These are phyloP conservation scores for Pseudogymnoascus sp. DNA, from an alignment of 2,329 filamentous ascomycete genomes.

Conservation along the genomic window DNA sequence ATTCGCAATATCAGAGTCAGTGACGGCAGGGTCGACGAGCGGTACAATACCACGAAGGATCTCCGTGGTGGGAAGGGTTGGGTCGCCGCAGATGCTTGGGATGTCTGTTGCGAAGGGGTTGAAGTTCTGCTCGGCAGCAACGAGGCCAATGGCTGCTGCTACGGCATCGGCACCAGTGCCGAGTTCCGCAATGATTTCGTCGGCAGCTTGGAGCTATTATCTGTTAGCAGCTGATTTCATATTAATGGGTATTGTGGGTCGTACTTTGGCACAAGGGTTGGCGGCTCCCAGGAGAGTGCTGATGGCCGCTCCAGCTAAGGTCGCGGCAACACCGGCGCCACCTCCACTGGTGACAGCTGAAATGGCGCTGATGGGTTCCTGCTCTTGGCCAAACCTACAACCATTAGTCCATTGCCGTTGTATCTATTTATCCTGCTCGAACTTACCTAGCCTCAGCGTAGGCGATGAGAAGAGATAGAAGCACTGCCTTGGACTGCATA, in stretches of 20 bases:
- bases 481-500: constrained; percentile 22
- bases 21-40: constrained; percentile 56
- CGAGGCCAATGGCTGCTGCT: constrained; percentile 52
- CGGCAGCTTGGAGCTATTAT: constrained; percentile 49
- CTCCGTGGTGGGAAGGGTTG: constrained; percentile 50
- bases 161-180: constrained; percentile 52
- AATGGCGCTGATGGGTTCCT: constrained; percentile 47
- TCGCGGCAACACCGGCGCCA: constrained; percentile 50
- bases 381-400: constrained; percentile 53
- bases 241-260: constrained; percentile 10
- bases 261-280: constrained; percentile 56
- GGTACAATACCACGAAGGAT: constrained; percentile 59
- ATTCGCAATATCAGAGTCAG: constrained; percentile 48
- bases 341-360: constrained; percentile 46
- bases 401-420: constrained; percentile 7
- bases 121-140: constrained; percentile 65
- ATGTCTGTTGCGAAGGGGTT: constrained; percentile 55
- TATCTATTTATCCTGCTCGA: background rate
- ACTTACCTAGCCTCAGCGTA: constrained; percentile 25
- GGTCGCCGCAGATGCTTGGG: constrained; percentile 56
- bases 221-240: constrained; percentile 13
- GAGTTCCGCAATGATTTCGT: constrained; percentile 53
- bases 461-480: constrained; percentile 20
- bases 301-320: constrained; percentile 54
- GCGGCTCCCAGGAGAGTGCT: constrained; percentile 55